Conservation (phyloP, 495 filamentous ascomycete species). For the Hypoxylon perforatum region DNA sequence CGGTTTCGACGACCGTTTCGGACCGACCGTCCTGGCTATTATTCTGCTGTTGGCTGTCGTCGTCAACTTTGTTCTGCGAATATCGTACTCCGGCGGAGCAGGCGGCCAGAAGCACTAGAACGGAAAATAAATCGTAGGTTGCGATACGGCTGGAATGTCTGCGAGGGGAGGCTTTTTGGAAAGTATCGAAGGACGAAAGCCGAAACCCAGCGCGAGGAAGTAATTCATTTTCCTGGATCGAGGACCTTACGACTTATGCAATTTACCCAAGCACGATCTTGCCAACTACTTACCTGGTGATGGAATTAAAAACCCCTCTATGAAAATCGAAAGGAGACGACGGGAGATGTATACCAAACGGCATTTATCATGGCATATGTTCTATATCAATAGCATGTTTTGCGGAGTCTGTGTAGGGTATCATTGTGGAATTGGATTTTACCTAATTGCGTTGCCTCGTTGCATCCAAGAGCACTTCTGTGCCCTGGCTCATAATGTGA, state of each 20-base stretch:
- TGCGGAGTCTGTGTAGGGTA: constrained; percentile 29
- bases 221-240: neutral
- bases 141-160: neutral
- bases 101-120: constrained; percentile 47
- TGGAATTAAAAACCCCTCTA: neutral
- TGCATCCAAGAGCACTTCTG: neutral
- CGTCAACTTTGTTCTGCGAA: constrained; percentile 91
- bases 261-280: no score
- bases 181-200: neutral
- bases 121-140: neutral
- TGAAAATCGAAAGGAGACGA: neutral
- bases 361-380: constrained; percentile 27
- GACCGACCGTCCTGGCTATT: constrained; percentile 88
- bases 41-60: constrained; percentile 85
- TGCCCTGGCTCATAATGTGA: constrained; percentile 3
- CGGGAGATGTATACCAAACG: constrained; percentile 38
- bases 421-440: constrained; percentile 20
- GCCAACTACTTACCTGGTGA: neutral
- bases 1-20: constrained; percentile 95
- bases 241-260: no score
- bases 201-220: neutral
- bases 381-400: constrained; percentile 22
- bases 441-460: constrained; percentile 9
- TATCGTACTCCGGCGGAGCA: constrained; percentile 64
- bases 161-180: neutral